Conservation (phyloP, 495 filamentous ascomycete genomes). For the Glonium stellatum region DNA sequence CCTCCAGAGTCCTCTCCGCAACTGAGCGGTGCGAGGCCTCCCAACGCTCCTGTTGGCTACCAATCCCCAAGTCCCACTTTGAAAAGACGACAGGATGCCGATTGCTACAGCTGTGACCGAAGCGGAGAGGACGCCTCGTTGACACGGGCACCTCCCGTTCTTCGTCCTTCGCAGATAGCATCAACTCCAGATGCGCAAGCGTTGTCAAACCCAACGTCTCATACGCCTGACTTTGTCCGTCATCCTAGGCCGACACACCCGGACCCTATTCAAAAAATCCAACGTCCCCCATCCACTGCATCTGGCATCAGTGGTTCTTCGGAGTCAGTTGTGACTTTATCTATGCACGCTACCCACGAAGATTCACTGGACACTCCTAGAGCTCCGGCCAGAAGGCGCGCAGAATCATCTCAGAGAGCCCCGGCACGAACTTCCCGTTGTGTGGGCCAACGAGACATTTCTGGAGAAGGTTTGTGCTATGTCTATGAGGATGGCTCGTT, state of each 20-base stretch:
- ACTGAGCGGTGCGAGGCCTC: slow-evolving; percentile 6
- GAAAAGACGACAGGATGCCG: slow-evolving; percentile 27
- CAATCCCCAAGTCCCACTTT: slow-evolving; percentile 25
- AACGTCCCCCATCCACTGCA: neutral
- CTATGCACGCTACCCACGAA: slow-evolving; percentile 8
- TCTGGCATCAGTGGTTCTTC: neutral
- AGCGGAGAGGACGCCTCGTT: slow-evolving; percentile 13
- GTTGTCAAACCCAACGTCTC: slow-evolving; percentile 7
- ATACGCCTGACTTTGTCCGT: neutral
- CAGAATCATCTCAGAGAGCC: slow-evolving; percentile 14
- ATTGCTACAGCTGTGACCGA: slow-evolving; percentile 18
- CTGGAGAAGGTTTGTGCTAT: slow-evolving; percentile 76
- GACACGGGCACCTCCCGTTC: slow-evolving; percentile 17
- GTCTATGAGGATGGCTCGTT: slow-evolving; percentile 81
- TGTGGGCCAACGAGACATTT: slow-evolving; percentile 45
- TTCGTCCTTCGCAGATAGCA: slow-evolving; percentile 8
- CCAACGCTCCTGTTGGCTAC: slow-evolving; percentile 8
- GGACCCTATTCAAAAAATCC: neutral
- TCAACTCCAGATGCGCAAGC: slow-evolving; percentile 5
- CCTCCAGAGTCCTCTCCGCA: slow-evolving; percentile 8
- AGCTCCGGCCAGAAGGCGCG: slow-evolving; percentile 13
- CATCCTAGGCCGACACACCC: neutral
- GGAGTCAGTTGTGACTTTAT: neutral
- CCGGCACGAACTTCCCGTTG: slow-evolving; percentile 17
- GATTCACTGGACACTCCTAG: slow-evolving; percentile 20